These are phyloP conservation scores for Allium sativum DNA, from an alignment of 106 monocot genomes.

Conservation along the genomic window DNA sequence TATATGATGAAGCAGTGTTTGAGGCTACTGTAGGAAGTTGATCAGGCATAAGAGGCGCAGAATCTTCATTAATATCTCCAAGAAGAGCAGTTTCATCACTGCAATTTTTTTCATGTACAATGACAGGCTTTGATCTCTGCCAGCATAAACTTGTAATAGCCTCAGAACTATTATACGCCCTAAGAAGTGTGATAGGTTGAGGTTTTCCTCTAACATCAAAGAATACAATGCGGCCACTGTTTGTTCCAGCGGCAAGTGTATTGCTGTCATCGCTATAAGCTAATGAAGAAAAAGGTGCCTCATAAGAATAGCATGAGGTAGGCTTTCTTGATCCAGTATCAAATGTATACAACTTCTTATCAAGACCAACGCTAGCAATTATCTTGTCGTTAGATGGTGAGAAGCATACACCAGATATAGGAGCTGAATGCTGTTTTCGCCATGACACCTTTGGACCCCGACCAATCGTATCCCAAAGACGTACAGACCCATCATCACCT, in stretches of 20 bases:
- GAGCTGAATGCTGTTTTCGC: conserved; percentile 97
- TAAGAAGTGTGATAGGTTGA: conserved; percentile 73
- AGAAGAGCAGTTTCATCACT: conserved; percentile 76
- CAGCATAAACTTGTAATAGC: conserved; percentile 83
- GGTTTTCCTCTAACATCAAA: conserved; percentile 89
- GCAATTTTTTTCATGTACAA: conserved; percentile 69
- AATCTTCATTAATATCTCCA: conserved; percentile 74
- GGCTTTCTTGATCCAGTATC: conserved; percentile 58
- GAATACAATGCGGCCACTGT: conserved; percentile 75
- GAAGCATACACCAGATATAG: conserved; percentile 83
- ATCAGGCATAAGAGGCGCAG: conserved; percentile 94
- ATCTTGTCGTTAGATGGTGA: conserved; percentile 92
- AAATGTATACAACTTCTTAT: conserved; percentile 79
- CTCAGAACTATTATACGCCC: conserved; percentile 83
- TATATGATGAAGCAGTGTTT: conserved; percentile 25
- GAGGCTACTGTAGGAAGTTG: conserved; percentile 58
- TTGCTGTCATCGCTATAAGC: conserved; percentile 82
- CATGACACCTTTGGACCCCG: conserved; percentile 86
- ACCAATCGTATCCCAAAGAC: conserved; percentile 86
- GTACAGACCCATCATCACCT: conserved; percentile 96
- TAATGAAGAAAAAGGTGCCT: conserved; percentile 79
- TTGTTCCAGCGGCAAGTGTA: conserved; percentile 83
- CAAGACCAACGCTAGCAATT: conserved; percentile 84
- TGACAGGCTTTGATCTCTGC: conserved; percentile 83
- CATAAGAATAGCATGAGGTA: conserved; percentile 48